These are phyloP conservation scores for Geosmithia morbida DNA, from an alignment of 2,329 filamentous ascomycete species.

Conservation along the genomic window DNA sequence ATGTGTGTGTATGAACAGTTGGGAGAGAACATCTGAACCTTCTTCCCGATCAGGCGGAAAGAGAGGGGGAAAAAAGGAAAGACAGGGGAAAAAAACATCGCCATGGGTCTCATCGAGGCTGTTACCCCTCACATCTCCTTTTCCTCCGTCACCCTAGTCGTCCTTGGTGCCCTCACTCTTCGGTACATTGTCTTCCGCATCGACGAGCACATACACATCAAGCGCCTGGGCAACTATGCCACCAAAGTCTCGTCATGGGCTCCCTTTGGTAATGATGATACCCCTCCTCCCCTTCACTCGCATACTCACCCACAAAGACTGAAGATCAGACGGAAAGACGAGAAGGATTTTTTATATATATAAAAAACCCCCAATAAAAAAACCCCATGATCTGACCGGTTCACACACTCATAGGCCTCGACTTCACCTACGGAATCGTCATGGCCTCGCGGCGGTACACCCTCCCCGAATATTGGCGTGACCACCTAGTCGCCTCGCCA, in stretches of 20 bases:
- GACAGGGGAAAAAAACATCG: slow-evolving; percentile 1
- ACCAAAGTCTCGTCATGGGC: slow-evolving; percentile 17
- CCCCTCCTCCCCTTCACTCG: not conserved
- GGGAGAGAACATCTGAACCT: no score
- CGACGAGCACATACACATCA: slow-evolving; percentile 27
- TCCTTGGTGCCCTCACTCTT: slow-evolving; percentile 20
- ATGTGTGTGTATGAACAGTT: no score
- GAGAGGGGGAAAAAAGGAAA: not conserved
- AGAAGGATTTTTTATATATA: no score
- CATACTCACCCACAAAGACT: not conserved
- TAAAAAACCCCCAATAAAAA: no score
- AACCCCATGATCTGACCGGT: no score
- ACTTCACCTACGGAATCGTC: slow-evolving; percentile 46
- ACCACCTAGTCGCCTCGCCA: slow-evolving; percentile 26
- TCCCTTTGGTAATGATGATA: slow-evolving; percentile 27
- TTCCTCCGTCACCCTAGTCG: slow-evolving; percentile 19
- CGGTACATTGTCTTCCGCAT: slow-evolving; percentile 21
- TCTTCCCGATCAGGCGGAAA: no score
- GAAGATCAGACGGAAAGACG: no score
- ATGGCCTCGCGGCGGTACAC: slow-evolving; percentile 38
- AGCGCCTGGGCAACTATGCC: slow-evolving; percentile 28
- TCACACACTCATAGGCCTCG: slow-evolving; percentile 33
- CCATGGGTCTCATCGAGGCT: slow-evolving; percentile 36
- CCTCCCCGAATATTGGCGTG: slow-evolving; percentile 43
- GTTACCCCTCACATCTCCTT: slow-evolving; percentile 28